A percentile compares a stretch with the other conserved stretches of the same genome.
Conservation (phyloP, 352 stramenopile genomes). For the Globisporangium lucens region DNA sequence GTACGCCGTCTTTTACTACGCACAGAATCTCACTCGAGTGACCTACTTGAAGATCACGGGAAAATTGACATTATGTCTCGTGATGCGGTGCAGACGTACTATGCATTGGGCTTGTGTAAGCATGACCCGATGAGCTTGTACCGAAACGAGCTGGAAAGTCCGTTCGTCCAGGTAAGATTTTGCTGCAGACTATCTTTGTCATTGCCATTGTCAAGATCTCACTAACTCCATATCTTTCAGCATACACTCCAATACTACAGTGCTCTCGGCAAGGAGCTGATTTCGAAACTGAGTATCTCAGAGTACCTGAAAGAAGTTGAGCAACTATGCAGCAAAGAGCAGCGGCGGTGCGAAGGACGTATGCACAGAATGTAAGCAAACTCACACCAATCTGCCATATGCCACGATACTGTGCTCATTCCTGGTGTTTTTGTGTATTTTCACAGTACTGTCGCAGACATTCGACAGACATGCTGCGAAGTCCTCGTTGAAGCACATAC, state of each 20-base stretch:
- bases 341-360: slow-evolving; percentile 67
- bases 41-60: neutral
- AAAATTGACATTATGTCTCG: slow-evolving; percentile 6
- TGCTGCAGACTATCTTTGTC: neutral
- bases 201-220: neutral
- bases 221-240: slow-evolving; percentile 20
- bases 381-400: neutral
- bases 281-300: slow-evolving; percentile 64
- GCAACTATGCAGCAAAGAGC: slow-evolving; percentile 71
- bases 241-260: slow-evolving; percentile 72
- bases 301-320: slow-evolving; percentile 76
- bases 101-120: slow-evolving; percentile 64
- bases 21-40: neutral
- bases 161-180: slow-evolving; percentile 56
- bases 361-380: slow-evolving; percentile 67
- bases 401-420: neutral
- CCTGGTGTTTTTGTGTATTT: neutral
- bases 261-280: slow-evolving; percentile 51
- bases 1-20: slow-evolving; percentile 20
- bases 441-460: slow-evolving; percentile 69
- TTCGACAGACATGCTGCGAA: slow-evolving; percentile 71
- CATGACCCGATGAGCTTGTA: slow-evolving; percentile 83
- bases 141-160: slow-evolving; percentile 67
- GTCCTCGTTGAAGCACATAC: slow-evolving; percentile 79
- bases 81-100: slow-evolving; percentile 57